Evolutionary conservation across 2,329 filamentous ascomycete species (phyloP).

Genomic region (Neonectria coccinea): DNA sequence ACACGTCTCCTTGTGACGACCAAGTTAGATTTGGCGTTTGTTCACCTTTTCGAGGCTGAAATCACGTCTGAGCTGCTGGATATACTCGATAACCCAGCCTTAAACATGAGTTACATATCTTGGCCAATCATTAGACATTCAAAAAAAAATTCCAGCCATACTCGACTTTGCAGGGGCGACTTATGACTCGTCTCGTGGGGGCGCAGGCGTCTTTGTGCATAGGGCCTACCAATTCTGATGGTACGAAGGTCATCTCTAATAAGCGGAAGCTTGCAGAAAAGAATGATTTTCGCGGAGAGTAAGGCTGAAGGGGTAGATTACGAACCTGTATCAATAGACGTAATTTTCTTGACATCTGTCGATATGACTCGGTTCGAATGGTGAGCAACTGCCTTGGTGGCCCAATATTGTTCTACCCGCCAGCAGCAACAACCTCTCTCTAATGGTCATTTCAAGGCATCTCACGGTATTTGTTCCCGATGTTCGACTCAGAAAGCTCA

Average conservation of each 20-base stretch:
- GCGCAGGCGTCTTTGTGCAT: background rate
- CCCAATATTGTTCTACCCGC: no score
- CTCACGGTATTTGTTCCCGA: no score
- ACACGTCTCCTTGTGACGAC: conserved; percentile 11
- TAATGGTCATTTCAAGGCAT: no score
- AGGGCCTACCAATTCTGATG: background rate
- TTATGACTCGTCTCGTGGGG: background rate
- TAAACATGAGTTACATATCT: background rate
- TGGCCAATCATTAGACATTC: background rate
- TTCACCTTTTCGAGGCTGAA: conserved; percentile 16
- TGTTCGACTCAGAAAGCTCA: no score
- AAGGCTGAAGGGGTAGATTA: conserved; percentile 1
- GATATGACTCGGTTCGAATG: no score
- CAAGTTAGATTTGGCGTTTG: conserved; percentile 3
- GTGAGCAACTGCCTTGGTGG: no score
- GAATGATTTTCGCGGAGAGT: conserved; percentile 2
- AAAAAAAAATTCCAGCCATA: background rate
- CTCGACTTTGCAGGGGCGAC: background rate
- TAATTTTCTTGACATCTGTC: no score
- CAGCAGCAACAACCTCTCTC: no score
- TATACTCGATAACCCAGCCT: background rate
- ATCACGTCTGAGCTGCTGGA: background rate
- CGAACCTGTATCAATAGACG: background rate
- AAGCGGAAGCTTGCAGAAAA: conserved; percentile 1
- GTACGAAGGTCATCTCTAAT: background rate